Evolutionary conservation across 345 rosid genomes (phyloP), one percentile per base, ranked within the genome.

Genomic region (Moringa oleifera): DNA sequence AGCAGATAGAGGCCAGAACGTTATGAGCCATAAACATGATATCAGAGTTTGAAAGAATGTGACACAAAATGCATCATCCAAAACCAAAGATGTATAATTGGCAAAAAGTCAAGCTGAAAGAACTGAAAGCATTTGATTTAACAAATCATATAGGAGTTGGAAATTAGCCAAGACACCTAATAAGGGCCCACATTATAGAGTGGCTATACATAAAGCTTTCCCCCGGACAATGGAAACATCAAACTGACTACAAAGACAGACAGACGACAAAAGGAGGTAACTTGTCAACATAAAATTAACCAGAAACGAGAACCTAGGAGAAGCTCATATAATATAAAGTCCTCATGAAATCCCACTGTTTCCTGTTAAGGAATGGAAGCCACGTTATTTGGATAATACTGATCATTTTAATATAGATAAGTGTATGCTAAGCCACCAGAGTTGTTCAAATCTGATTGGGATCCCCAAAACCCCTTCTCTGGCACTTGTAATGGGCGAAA

Each of bases 1-100:
- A 9, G 31, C 23, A 10, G 51, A 73, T 62, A 62, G 18, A 56
- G 28, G 33, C 20, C 55, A 63, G 49, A 59, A 57, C 24, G 59
- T 59, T 55, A 62, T n/a, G 18, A 17, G 52, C 24, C 18, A 2
- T 25, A 18, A 54, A 51, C 13, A 56, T 6, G 2, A 62, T 51
- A 23, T 22, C 18, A 6, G 50, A 33, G 6, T 4, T 11, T 6
- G 36, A 7, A 56, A 24, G 6, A 23, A 10, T 10, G 36, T 24
- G 15, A 57, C 12, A 20, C 18, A 4, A 21, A 9, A 41, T 7
- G 37, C 16, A 7, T 41, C 9, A 41, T 7, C n/a, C 6, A 41
- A 41, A 41, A 41, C 47, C 6, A 11, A 4, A 41, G 17, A 41
- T 1, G 13, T 8, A 28, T 28, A 28, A 28, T 28, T 28, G 33